A percentile compares a stretch with the other conserved stretches of the same genome.
Conservation (phyloP, 257 asterid species). For the Gardenia jasminoides region DNA sequence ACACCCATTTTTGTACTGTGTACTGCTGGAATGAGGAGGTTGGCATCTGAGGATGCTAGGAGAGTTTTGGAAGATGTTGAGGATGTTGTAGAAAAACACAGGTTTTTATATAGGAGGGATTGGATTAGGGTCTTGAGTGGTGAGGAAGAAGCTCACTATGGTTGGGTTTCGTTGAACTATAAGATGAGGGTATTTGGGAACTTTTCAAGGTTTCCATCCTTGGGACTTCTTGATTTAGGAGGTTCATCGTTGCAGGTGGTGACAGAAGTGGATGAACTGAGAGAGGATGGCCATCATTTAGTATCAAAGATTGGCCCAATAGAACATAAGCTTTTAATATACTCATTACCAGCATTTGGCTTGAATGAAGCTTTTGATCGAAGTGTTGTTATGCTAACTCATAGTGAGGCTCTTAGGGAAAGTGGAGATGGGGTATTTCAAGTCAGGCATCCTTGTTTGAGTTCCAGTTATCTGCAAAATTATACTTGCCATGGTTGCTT, state of each 20-base stretch:
- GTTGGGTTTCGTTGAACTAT: constrained; percentile 76
- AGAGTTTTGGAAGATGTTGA: constrained; percentile 44
- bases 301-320: constrained; percentile 51
- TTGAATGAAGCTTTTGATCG: constrained; percentile 78
- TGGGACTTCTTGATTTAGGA: constrained; percentile 87
- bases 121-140: constrained; percentile 81
- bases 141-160: constrained; percentile 80
- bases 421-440: constrained; percentile 42
- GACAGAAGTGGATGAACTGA: constrained; percentile 44
- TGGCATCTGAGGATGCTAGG: constrained; percentile 35
- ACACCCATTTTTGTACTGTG: constrained; percentile 71
- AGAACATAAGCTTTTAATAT: constrained; percentile 49
- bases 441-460: constrained; percentile 75
- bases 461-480: constrained; percentile 50
- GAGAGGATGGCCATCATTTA: constrained; percentile 35
- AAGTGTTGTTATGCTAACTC: constrained; percentile 60
- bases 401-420: constrained; percentile 41
- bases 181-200: constrained; percentile 54
- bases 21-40: constrained; percentile 86
- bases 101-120: constrained; percentile 43
- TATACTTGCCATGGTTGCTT: constrained; percentile 69
- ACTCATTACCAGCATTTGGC: constrained; percentile 72
- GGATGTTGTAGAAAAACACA: constrained; percentile 46
- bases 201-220: constrained; percentile 37
- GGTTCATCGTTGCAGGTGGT: constrained; percentile 90